A percentile compares a stretch with the other conserved stretches of the same genome.
These are phyloP conservation scores for Phytophthora foliorum DNA, from an alignment of 352 stramenopile genomes.

Conservation along the genomic window DNA sequence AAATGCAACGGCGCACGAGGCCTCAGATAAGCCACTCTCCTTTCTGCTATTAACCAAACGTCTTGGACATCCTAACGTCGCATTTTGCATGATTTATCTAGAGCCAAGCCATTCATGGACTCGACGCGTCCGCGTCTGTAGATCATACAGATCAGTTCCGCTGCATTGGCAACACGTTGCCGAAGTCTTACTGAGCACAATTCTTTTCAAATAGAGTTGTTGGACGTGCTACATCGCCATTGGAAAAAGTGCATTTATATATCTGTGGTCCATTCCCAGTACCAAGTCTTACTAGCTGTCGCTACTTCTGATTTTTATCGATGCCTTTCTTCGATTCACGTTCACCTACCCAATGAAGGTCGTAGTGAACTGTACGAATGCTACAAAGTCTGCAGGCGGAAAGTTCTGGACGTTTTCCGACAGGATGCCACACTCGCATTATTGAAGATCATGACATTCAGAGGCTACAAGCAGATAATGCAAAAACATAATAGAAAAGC, in stretches of 20 bases:
- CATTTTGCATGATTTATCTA: too few relatives aligned
- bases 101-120: too few relatives aligned
- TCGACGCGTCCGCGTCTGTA: too few relatives aligned
- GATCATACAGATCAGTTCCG: too few relatives aligned
- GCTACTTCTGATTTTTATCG: conserved; percentile 20
- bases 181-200: too few relatives aligned
- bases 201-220: conserved; percentile 12
- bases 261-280: conserved; percentile 15
- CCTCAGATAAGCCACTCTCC: too few relatives aligned
- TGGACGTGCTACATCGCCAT: conserved; percentile 3
- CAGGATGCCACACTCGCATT: neutral
- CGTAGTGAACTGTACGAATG: conserved; percentile 22
- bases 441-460: conserved; percentile 1
- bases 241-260: conserved; percentile 17
- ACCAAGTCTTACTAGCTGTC: conserved; percentile 10
- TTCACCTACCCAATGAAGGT: conserved; percentile 20
- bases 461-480: conserved; percentile 13
- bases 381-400: conserved; percentile 18
- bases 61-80: too few relatives aligned
- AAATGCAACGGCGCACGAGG: too few relatives aligned
- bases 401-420: conserved; percentile 7
- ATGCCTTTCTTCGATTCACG: conserved; percentile 5
- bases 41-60: too few relatives aligned
- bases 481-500: conserved; percentile 23
- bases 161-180: too few relatives aligned